Evolutionary conservation across 257 asterid species (phyloP).

Genomic region (Solanum ossicruentum): DNA sequence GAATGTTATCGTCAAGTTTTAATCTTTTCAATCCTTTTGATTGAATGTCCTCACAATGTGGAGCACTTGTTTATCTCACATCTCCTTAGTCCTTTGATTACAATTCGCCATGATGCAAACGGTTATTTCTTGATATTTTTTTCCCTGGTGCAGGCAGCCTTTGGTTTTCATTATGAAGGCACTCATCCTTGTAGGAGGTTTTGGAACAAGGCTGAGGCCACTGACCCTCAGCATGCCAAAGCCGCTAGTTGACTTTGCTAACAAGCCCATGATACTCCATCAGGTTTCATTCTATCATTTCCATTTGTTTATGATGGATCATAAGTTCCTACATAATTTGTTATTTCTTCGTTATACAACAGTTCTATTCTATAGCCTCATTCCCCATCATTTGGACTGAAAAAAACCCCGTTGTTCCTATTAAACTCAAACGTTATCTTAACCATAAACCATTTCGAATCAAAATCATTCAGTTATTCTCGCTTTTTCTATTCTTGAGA

Average conservation of each 20-base stretch:
- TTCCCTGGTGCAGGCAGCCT: background rate
- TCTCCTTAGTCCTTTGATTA: background rate
- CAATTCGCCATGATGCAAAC: background rate
- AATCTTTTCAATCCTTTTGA: background rate
- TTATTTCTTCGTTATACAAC: background rate
- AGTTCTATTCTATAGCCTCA: background rate
- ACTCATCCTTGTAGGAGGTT: constrained; percentile 92
- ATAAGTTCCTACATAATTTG: background rate
- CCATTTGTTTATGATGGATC: background rate
- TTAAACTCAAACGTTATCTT: background rate
- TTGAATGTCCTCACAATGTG: background rate
- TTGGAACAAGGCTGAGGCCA: constrained; percentile 94
- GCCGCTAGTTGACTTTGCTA: constrained; percentile 93
- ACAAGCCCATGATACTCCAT: constrained; percentile 97
- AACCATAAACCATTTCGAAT: background rate
- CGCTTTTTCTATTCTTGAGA: background rate
- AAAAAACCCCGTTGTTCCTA: background rate
- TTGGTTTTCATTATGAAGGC: constrained; percentile 61
- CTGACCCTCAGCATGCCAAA: constrained; percentile 80
- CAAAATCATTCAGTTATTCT: background rate
- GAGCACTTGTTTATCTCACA: background rate
- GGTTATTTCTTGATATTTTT: background rate
- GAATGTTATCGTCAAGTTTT: background rate
- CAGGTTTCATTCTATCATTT: constrained; percentile 39
- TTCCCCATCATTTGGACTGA: background rate